A percentile compares a stretch with the other conserved stretches of the same genome.
Conservation (phyloP, 257 asterid species). For the Solanum clarkiae region DNA sequence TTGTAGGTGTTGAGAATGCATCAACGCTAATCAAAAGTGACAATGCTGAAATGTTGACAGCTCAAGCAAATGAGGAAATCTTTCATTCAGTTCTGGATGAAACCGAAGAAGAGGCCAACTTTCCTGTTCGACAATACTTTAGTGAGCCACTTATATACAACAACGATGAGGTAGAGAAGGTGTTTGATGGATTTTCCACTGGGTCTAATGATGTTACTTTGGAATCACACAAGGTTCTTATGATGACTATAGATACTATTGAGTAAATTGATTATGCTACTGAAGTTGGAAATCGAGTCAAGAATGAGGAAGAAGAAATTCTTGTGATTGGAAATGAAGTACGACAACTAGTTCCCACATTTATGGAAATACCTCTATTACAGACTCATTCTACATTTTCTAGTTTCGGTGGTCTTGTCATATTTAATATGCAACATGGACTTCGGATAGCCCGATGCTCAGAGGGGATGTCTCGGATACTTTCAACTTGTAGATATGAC, state of each 20-base stretch:
- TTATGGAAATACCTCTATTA: background rate
- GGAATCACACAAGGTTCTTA: background rate
- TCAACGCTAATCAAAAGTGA: no score
- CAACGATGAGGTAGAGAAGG: background rate
- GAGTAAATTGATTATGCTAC: background rate
- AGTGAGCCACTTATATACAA: background rate
- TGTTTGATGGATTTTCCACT: background rate
- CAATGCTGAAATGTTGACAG: no score
- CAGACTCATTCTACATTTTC: background rate
- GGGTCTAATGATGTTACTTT: background rate
- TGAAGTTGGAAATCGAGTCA: background rate
- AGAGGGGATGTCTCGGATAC: background rate
- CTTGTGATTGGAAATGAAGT: background rate
- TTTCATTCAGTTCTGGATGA: background rate
- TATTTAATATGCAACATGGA: background rate
- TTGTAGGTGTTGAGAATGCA: no score
- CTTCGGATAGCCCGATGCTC: background rate
- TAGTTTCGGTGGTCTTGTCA: background rate
- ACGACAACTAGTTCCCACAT: background rate
- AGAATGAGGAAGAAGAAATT: background rate
- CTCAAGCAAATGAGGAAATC: background rate
- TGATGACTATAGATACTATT: background rate
- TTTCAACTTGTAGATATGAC: background rate
- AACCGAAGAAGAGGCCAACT: background rate
- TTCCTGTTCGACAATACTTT: background rate